Percentiles rank a stretch among this genome's conserved stretches.
These are phyloP conservation scores for Thymus mandschuricus DNA, from an alignment of 257 asterid genomes.

Conservation along the genomic window DNA sequence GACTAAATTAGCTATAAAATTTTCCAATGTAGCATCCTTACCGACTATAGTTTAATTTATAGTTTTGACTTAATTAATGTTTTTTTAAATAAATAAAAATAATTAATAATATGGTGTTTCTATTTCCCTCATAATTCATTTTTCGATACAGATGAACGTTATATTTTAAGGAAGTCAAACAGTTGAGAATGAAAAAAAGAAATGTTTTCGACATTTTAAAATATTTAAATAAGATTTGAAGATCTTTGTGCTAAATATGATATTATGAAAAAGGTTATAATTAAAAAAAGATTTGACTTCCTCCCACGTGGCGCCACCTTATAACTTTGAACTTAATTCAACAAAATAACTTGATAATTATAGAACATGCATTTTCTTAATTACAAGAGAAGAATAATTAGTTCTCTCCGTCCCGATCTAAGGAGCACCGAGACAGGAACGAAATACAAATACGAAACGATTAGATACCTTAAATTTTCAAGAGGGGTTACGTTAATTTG, in stretches of 20 bases:
- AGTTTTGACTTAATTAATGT: not conserved
- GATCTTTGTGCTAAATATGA: not conserved
- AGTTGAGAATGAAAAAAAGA: constrained; percentile 13
- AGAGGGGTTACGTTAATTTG: no score
- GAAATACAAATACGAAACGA: no score
- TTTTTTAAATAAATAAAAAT: not conserved
- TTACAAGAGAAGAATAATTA: not conserved
- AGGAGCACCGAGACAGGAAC: no score
- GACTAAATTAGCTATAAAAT: not conserved
- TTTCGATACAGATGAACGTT: not conserved
- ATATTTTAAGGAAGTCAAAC: not conserved
- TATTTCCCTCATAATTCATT: not conserved
- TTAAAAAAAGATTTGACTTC: not conserved
- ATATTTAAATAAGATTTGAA: constrained; percentile 7
- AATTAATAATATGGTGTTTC: not conserved
- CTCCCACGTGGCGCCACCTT: not conserved
- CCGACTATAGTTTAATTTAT: not conserved
- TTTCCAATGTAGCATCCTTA: no score
- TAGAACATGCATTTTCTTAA: not conserved
- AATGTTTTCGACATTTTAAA: not conserved
- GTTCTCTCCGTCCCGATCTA: no score
- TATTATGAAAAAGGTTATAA: not conserved
- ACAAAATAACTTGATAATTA: not conserved
- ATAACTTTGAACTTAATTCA: constrained; percentile 10
- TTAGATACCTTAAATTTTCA: no score